A percentile compares a stretch with the other conserved stretches of the same genome.
These are phyloP conservation scores for Trametes cubensis DNA, from an alignment of 768 basidiomycete genomes.

Conservation along the genomic window DNA sequence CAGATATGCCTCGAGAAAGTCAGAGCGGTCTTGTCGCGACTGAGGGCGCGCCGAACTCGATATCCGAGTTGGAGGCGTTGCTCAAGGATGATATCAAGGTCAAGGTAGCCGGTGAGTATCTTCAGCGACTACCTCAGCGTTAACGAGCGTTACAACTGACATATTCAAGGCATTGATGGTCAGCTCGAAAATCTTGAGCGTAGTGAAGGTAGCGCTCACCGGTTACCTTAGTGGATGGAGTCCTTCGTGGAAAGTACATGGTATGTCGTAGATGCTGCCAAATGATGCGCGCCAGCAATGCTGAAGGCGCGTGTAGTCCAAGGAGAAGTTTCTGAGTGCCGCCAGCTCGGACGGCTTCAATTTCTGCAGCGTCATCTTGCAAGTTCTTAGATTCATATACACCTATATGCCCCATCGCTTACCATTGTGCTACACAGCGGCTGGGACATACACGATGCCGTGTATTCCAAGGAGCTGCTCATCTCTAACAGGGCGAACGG, in stretches of 20 bases:
- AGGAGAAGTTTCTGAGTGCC: conserved; percentile 86
- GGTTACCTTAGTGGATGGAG: conserved; percentile 74
- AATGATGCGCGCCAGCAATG: neutral
- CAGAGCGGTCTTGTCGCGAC: conserved; percentile 34
- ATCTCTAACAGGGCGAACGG: conserved; percentile 94
- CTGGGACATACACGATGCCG: conserved; percentile 90
- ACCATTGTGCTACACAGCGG: conserved; percentile 50
- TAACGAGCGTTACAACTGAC: neutral
- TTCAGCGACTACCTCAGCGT: neutral
- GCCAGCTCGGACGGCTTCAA: conserved; percentile 83
- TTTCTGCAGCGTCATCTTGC: conserved; percentile 94
- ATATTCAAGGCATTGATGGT: conserved; percentile 67
- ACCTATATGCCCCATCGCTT: neutral
- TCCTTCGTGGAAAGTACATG: conserved; percentile 94
- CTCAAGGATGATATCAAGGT: conserved; percentile 76
- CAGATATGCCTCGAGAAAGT: conserved; percentile 9
- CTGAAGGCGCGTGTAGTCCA: conserved; percentile 59
- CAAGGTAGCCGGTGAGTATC: conserved; percentile 83
- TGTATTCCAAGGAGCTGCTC: conserved; percentile 82
- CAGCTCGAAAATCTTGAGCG: conserved; percentile 21
- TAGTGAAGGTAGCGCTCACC: neutral
- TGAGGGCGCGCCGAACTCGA: conserved; percentile 48
- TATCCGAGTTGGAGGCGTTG: conserved; percentile 57
- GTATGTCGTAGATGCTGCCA: conserved; percentile 39
- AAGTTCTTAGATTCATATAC: conserved; percentile 32